These are phyloP conservation scores for Blastocystis sp. DNA, from an alignment of 352 stramenopile species.

Conservation along the genomic window DNA sequence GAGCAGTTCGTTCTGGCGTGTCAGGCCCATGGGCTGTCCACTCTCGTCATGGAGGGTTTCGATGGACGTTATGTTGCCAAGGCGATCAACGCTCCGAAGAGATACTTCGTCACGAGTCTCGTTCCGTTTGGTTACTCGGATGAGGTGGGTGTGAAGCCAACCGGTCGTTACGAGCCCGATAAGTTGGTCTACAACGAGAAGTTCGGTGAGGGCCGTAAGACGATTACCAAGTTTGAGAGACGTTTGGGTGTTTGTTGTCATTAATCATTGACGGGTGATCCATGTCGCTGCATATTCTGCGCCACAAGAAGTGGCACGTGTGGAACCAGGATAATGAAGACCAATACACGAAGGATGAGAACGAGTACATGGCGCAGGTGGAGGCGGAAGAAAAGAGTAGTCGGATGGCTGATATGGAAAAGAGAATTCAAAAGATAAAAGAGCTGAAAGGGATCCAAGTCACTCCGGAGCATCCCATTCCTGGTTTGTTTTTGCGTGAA, in stretches of 20 bases:
- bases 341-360: slow-evolving; percentile 23
- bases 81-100: neutral
- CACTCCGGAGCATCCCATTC: neutral
- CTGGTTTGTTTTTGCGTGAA: neutral
- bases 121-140: slow-evolving; percentile 37
- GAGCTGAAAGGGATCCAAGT: neutral
- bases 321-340: slow-evolving; percentile 57
- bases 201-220: neutral
- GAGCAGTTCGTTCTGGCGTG: slow-evolving; percentile 31
- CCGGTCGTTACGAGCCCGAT: neutral
- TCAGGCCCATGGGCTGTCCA: slow-evolving; percentile 25
- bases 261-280: neutral
- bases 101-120: slow-evolving; percentile 35
- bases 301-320: slow-evolving; percentile 54
- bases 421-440: slow-evolving; percentile 48
- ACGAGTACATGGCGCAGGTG: slow-evolving; percentile 42
- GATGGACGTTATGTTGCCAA: slow-evolving; percentile 20
- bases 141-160: slow-evolving; percentile 1
- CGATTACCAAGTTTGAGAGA: slow-evolving; percentile 21
- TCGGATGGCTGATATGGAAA: slow-evolving; percentile 37
- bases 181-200: slow-evolving; percentile 42
- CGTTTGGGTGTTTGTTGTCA: neutral
- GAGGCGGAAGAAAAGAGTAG: slow-evolving; percentile 37
- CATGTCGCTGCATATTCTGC: slow-evolving; percentile 52
- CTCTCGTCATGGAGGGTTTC: slow-evolving; percentile 45